Conservation (phyloP, 192 early-diverging fungal species). For the Backusella tarrabulga region DNA sequence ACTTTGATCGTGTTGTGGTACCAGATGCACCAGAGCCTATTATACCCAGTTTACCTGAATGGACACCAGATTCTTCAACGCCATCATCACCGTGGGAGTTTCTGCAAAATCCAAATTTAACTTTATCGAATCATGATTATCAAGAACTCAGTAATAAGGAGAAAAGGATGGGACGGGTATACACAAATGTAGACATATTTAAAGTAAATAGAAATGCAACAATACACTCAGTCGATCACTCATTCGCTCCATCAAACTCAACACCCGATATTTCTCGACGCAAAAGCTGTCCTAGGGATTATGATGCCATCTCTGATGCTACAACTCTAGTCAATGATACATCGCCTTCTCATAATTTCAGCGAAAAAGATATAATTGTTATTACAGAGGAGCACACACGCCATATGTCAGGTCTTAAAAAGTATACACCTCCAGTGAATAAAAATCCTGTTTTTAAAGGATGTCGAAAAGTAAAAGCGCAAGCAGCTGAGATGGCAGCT, state of each 20-base stretch:
- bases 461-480: conserved; percentile 2
- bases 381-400: conserved; percentile 9
- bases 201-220: background rate
- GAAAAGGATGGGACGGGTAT: background rate
- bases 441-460: conserved; percentile 3
- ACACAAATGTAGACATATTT: background rate
- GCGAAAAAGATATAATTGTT: background rate
- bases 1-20: background rate
- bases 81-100: background rate
- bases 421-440: background rate
- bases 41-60: background rate
- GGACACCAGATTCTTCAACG: background rate
- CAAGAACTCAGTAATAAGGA: background rate
- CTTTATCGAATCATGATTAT: background rate
- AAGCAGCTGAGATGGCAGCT: background rate
- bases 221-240: background rate
- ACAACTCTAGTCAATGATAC: background rate
- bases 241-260: background rate
- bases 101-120: background rate
- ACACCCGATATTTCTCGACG: background rate
- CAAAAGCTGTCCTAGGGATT: background rate
- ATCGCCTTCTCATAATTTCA: background rate
- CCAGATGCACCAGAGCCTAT: background rate
- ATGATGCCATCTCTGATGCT: no score
- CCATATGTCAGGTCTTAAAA: background rate